phyloP scores from a whole-genome alignment of 202 grass and related monocot species.

The Eragrostis tef region DNA sequence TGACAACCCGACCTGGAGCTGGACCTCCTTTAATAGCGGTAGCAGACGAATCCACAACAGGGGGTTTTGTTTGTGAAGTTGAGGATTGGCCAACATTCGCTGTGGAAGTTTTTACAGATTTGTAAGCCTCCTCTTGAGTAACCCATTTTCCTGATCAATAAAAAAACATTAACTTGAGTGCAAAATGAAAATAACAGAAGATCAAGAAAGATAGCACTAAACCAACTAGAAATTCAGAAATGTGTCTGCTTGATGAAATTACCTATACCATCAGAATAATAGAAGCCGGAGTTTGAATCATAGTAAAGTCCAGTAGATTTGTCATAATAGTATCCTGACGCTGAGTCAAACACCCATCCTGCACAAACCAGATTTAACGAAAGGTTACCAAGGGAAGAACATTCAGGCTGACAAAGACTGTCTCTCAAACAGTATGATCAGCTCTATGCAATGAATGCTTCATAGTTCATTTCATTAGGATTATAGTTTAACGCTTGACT shows the following conservation, averaged over 20 bases:
- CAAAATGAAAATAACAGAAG: background rate
- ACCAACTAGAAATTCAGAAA: background rate
- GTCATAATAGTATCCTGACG: constrained; percentile 75
- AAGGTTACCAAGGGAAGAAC: constrained; percentile 13
- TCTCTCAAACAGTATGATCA: constrained; percentile 2
- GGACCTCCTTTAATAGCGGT: constrained; percentile 56
- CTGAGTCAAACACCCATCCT: constrained; percentile 71
- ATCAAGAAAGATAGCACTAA: background rate
- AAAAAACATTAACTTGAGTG: constrained; percentile 21
- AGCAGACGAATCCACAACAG: background rate
- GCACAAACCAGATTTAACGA: constrained; percentile 48
- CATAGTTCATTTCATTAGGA: background rate
- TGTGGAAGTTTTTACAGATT: constrained; percentile 51
- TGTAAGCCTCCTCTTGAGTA: constrained; percentile 77
- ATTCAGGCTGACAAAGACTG: background rate
- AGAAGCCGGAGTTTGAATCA: constrained; percentile 79
- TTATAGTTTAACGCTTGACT: background rate
- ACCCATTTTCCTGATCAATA: constrained; percentile 72
- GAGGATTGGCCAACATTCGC: constrained; percentile 38
- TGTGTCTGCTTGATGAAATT: constrained; percentile 15
- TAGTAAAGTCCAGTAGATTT: constrained; percentile 71
- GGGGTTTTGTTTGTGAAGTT: constrained; percentile 49
- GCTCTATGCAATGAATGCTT: constrained; percentile 6
- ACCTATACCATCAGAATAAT: constrained; percentile 83
- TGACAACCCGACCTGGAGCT: constrained; percentile 71